phyloP scores from a whole-genome alignment of 2,329 filamentous ascomycete genomes.

The Shiraia bambusicola region DNA sequence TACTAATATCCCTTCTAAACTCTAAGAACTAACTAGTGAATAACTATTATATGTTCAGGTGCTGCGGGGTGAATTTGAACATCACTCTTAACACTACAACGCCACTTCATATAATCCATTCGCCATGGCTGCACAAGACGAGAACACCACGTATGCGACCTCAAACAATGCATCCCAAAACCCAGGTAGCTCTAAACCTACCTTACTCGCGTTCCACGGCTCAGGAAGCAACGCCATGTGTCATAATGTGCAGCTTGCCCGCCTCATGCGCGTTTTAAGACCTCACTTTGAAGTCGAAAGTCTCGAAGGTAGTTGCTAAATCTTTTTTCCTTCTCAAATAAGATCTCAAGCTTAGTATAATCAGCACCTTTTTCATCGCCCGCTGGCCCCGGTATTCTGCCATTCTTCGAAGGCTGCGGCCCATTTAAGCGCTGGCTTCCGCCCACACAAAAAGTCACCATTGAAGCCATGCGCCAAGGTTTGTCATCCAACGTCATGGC shows the following conservation, averaged over 20 bases:
- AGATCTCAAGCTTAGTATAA: conserved; percentile 3
- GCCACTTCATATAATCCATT: too few species aligned
- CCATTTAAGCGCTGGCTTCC: conserved; percentile 39
- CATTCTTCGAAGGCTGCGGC: conserved; percentile 43
- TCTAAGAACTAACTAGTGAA: too few species aligned
- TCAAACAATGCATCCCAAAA: background rate
- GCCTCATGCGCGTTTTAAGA: conserved; percentile 27
- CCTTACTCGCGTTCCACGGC: conserved; percentile 41
- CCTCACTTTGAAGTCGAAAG: conserved; percentile 28
- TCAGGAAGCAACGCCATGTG: conserved; percentile 37
- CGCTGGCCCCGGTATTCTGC: conserved; percentile 40
- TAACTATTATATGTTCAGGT: too few species aligned
- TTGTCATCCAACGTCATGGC: conserved; percentile 13
- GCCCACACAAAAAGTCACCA: conserved; percentile 16
- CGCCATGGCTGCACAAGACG: background rate
- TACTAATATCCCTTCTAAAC: too few species aligned
- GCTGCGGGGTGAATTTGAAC: too few species aligned
- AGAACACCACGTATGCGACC: conserved; percentile 1
- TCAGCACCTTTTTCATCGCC: conserved; percentile 36
- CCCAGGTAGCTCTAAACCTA: conserved; percentile 27
- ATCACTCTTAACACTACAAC: too few species aligned
- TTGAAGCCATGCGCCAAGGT: conserved; percentile 20
- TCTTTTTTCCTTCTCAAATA: background rate
- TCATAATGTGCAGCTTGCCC: conserved; percentile 37
- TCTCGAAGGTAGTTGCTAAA: conserved; percentile 23